Base-by-base conservation (phyloP, 768 basidiomycete species). In the Russula abietina region DNA sequence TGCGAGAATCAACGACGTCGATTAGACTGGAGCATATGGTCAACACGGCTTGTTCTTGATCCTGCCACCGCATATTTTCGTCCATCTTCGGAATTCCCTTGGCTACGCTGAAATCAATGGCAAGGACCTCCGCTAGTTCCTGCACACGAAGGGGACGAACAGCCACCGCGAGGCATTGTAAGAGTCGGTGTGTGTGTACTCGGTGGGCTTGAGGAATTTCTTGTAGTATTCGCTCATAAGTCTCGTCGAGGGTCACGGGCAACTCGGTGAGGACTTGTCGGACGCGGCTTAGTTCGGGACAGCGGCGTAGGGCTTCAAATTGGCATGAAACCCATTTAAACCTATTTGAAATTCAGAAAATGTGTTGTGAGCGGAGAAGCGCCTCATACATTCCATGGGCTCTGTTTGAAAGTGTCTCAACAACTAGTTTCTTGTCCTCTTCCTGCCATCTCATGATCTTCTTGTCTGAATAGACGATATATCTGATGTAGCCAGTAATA, bases 11-110 rank as follows among this genome's bases (percentile, higher is more conserved):
- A 33, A 53, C 6, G 7, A 53, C 22, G 2, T n/a, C 12, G 52
- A 53, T 53, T 12, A 53, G 36, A 53, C 52, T 36, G 3, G 52
- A 53, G 33, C 52, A 53, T 36, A 22, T 36, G 11, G 22, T 16
- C 33, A 53, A 22, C n/a, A 53, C 52, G 11, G 52, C 52, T 14
- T 53, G 52, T 53, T 53, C 52, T 36, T 53, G 52, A 12, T 53
- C 52, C 7, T 53, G n/a, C 52, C 52, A 38, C 6, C 52, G n/a
- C 22, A n/a, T 3, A 4, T 38, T 16, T 22, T 38, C 33, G 22
- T 36, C 22, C 7, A 53, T 33, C 52, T 22, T 36, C 7, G 52
- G n/a, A 53, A 53, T 53, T 7, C 36, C 52, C 16, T 11, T 33
- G 5, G 5, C 33, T 2, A 33, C 14, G 17, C 9, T 8, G 22